A percentile compares a stretch with the other conserved stretches of the same genome.
Evolutionary conservation across 2,329 filamentous ascomycete genomes (phyloP).

Genomic region (Tolypocladium ovalisporum): DNA sequence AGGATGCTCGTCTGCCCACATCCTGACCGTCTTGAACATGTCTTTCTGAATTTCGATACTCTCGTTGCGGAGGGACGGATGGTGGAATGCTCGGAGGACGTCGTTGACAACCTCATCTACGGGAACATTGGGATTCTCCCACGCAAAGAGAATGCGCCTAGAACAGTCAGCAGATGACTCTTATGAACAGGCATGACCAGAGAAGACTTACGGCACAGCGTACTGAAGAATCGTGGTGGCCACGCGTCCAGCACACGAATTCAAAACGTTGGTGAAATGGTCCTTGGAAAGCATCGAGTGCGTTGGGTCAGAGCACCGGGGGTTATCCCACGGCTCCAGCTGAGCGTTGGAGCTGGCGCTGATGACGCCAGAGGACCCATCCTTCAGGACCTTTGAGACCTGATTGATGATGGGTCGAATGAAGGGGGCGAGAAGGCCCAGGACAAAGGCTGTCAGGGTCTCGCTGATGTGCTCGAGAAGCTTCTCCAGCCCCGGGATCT

Average conservation of each 20-base stretch:
- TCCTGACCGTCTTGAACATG: conserved; percentile 80
- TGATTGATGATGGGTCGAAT: conserved; percentile 83
- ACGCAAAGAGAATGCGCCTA: conserved; percentile 76
- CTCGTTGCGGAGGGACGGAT: conserved; percentile 72
- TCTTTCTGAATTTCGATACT: conserved; percentile 67
- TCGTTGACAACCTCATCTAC: conserved; percentile 78
- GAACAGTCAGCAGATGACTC: background rate
- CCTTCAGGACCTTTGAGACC: conserved; percentile 74
- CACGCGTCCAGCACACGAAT: conserved; percentile 64
- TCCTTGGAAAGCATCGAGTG: conserved; percentile 79
- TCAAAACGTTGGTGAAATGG: conserved; percentile 71
- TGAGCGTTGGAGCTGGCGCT: conserved; percentile 61
- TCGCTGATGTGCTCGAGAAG: conserved; percentile 93
- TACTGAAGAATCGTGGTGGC: conserved; percentile 74
- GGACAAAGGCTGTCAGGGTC: conserved; percentile 80
- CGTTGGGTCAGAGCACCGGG: conserved; percentile 64
- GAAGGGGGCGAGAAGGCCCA: conserved; percentile 85
- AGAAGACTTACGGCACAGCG: conserved; percentile 55
- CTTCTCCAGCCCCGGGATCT: conserved; percentile 81
- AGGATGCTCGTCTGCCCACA: conserved; percentile 64
- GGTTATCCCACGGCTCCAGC: conserved; percentile 70
- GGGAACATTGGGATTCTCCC: conserved; percentile 76
- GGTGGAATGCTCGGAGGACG: conserved; percentile 75
- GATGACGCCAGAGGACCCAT: conserved; percentile 66
- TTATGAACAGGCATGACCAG: too few species aligned